Evolutionary conservation across 2,329 filamentous ascomycete species (phyloP).

Genomic region (Fusarium sp.): DNA sequence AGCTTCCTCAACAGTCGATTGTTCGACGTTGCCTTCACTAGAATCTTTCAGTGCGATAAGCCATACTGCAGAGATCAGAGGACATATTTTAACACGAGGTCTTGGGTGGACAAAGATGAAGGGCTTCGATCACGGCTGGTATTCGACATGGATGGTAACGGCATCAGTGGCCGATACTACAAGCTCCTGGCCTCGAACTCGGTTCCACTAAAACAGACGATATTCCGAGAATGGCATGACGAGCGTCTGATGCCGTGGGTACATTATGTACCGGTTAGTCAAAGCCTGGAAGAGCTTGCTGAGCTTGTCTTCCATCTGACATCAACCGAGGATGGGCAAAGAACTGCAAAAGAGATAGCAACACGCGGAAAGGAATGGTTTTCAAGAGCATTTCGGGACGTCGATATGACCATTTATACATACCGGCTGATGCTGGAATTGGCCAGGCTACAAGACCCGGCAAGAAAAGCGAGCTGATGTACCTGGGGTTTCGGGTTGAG

Average conservation of each 20-base stretch:
- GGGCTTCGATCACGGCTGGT: slow-evolving; percentile 59
- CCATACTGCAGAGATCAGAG: slow-evolving; percentile 56
- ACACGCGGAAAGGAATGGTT: slow-evolving; percentile 70
- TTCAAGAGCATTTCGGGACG: slow-evolving; percentile 66
- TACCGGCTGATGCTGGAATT: slow-evolving; percentile 75
- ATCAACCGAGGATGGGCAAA: slow-evolving; percentile 62
- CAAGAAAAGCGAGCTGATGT: slow-evolving; percentile 19
- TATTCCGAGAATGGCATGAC: slow-evolving; percentile 72
- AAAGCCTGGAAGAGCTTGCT: slow-evolving; percentile 65
- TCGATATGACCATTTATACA: slow-evolving; percentile 73
- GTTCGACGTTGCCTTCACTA: slow-evolving; percentile 63
- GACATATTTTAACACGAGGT: slow-evolving; percentile 49
- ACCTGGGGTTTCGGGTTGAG: not conserved
- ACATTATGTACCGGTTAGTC: slow-evolving; percentile 70
- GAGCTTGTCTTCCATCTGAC: slow-evolving; percentile 66
- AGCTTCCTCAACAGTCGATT: slow-evolving; percentile 56
- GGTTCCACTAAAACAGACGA: slow-evolving; percentile 66
- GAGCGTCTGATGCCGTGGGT: slow-evolving; percentile 70
- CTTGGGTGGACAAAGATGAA: slow-evolving; percentile 54
- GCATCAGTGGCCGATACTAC: slow-evolving; percentile 69
- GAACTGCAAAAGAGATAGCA: slow-evolving; percentile 66
- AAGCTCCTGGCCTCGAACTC: slow-evolving; percentile 64
- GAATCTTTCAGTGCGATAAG: slow-evolving; percentile 61
- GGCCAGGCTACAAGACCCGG: slow-evolving; percentile 58
- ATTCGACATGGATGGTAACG: slow-evolving; percentile 71